These are phyloP conservation scores for Thermochaetoides thermophila DNA, from an alignment of 495 filamentous ascomycete species.

Conservation along the genomic window DNA sequence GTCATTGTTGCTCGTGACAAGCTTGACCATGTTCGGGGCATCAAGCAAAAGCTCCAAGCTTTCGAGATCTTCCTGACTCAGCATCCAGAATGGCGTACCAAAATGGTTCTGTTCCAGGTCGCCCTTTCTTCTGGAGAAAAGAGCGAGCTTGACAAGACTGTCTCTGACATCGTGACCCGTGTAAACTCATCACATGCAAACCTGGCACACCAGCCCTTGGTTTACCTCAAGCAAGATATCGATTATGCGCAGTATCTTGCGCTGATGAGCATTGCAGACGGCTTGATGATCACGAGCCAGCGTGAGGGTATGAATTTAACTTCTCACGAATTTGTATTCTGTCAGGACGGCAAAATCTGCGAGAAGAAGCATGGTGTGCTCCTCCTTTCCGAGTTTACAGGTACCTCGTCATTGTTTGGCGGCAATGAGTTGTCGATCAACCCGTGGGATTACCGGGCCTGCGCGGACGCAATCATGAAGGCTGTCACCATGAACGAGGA, in stretches of 20 bases:
- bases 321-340: conserved; percentile 81
- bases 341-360: conserved; percentile 65
- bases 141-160: conserved; percentile 67
- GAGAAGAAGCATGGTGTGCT: conserved; percentile 71
- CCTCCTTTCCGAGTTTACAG: conserved; percentile 87
- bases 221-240: conserved; percentile 92
- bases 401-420: conserved; percentile 71
- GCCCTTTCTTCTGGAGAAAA: conserved; percentile 79
- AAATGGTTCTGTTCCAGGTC: conserved; percentile 83
- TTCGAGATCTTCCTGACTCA: conserved; percentile 90
- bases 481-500: conserved; percentile 61
- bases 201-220: conserved; percentile 73
- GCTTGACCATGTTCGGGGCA: conserved; percentile 78
- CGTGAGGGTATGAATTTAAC: conserved; percentile 94
- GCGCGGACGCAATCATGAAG: conserved; percentile 64
- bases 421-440: conserved; percentile 69
- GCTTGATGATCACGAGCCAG: conserved; percentile 80
- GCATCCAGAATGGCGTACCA: conserved; percentile 74
- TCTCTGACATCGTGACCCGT: conserved; percentile 82
- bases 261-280: conserved; percentile 73
- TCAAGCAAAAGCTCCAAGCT: conserved; percentile 79
- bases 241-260: conserved; percentile 81
- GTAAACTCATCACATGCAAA: conserved; percentile 83
- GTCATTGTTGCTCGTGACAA: conserved; percentile 88
- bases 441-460: conserved; percentile 82